Evolutionary conservation across 2,329 filamentous ascomycete species (phyloP).

Genomic region (Colletotrichum godetiae): DNA sequence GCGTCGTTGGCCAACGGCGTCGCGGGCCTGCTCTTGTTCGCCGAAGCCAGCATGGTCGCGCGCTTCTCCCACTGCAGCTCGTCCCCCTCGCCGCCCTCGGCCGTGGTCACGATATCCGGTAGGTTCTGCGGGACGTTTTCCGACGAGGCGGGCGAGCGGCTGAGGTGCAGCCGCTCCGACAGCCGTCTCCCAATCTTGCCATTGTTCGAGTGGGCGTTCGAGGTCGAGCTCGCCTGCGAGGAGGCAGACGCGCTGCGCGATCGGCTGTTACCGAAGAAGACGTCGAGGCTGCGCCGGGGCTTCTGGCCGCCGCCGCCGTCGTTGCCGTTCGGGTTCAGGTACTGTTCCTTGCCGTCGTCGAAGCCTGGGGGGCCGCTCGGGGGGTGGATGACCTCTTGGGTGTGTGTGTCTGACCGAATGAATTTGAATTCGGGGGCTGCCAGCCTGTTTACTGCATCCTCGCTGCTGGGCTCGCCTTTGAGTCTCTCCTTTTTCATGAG

Average conservation of each 20-base stretch:
- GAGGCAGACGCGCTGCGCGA: constrained; percentile 62
- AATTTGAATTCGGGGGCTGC: constrained; percentile 79
- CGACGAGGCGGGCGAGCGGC: constrained; percentile 68
- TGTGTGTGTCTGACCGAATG: constrained; percentile 84
- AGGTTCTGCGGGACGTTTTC: constrained; percentile 83
- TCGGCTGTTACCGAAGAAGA: constrained; percentile 54
- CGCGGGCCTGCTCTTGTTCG: constrained; percentile 61
- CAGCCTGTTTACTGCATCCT: constrained; percentile 44
- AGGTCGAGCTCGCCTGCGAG: constrained; percentile 51
- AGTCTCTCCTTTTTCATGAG: constrained; percentile 65
- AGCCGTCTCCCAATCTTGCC: constrained; percentile 58
- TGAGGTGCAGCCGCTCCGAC: constrained; percentile 78
- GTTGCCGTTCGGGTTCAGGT: constrained; percentile 37
- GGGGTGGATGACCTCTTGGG: constrained; percentile 82
- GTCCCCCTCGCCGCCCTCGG: constrained; percentile 54
- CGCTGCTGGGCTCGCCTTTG: constrained; percentile 47
- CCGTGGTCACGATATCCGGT: constrained; percentile 73
- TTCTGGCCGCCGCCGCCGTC: constrained; percentile 46
- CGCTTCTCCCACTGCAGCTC: constrained; percentile 92
- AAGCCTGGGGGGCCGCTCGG: constrained; percentile 54
- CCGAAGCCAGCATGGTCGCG: constrained; percentile 85
- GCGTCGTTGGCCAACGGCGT: constrained; percentile 45
- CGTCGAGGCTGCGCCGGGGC: constrained; percentile 56
- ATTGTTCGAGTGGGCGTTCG: constrained; percentile 47
- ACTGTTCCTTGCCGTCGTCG: constrained; percentile 39